A percentile compares a stretch with the other conserved stretches of the same genome.
These are phyloP conservation scores for Sugiyamaella americana DNA, from an alignment of 805 yeast genomes.

Conservation along the genomic window DNA sequence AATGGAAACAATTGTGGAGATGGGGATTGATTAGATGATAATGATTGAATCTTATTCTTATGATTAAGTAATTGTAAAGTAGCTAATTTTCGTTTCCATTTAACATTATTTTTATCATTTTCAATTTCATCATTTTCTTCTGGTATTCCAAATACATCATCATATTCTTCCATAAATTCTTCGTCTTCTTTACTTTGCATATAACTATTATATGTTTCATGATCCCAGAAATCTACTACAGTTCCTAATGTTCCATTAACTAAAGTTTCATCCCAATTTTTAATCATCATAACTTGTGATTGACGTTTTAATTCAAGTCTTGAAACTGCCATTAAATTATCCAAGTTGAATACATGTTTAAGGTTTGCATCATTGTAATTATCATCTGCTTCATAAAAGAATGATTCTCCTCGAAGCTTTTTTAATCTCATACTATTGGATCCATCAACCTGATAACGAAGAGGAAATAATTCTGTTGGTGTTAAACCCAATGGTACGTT, in stretches of 20 bases:
- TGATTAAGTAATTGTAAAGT: slow-evolving; percentile 9
- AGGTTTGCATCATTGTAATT: slow-evolving; percentile 25
- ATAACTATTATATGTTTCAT: slow-evolving; percentile 18
- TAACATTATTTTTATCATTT: slow-evolving; percentile 11
- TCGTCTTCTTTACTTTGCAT: slow-evolving; percentile 13
- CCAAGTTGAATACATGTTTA: slow-evolving; percentile 39
- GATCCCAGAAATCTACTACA: slow-evolving; percentile 49
- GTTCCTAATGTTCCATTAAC: slow-evolving; percentile 92
- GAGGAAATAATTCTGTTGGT: slow-evolving; percentile 87
- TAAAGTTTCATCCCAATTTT: slow-evolving; percentile 65
- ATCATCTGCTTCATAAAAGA: slow-evolving; percentile 45
- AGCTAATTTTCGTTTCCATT: slow-evolving; percentile 19
- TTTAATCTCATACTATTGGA: slow-evolving; percentile 57
- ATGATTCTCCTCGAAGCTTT: slow-evolving; percentile 42
- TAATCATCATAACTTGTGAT: slow-evolving; percentile 92
- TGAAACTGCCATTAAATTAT: slow-evolving; percentile 65
- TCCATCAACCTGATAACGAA: slow-evolving; percentile 73
- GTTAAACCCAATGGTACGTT: slow-evolving; percentile 64
- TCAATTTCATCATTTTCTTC: slow-evolving; percentile 15
- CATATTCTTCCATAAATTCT: slow-evolving; percentile 15
- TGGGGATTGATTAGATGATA: background rate
- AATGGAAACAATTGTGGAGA: slow-evolving; percentile 47
- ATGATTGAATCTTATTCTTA: slow-evolving; percentile 3
- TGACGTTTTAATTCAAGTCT: slow-evolving; percentile 62
- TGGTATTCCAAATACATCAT: slow-evolving; percentile 20